phyloP scores from a whole-genome alignment of 805 yeast species.

The Teunomyces cretensis region DNA sequence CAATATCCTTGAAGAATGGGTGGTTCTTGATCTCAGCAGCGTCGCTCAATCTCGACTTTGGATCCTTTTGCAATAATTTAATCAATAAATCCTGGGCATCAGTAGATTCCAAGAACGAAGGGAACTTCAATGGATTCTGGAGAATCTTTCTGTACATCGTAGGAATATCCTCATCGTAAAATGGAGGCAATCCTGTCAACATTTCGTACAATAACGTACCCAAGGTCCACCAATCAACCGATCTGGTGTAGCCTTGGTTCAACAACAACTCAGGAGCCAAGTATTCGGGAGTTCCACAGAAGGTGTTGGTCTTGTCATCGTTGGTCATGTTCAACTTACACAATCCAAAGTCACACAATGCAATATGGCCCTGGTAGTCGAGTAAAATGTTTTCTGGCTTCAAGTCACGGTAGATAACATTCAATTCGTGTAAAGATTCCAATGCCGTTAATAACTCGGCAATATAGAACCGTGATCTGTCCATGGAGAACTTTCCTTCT shows the following conservation, averaged over 20 bases:
- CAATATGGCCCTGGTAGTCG: slow-evolving; percentile 97
- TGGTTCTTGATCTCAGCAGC: slow-evolving; percentile 83
- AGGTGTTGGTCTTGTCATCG: slow-evolving; percentile 85
- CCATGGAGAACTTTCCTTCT: slow-evolving; percentile 84
- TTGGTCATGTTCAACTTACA: slow-evolving; percentile 94
- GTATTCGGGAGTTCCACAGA: slow-evolving; percentile 98
- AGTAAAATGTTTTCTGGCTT: slow-evolving; percentile 94
- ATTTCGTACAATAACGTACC: slow-evolving; percentile 93
- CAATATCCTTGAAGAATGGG: slow-evolving; percentile 82
- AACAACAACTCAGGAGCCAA: slow-evolving; percentile 90
- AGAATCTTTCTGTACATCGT: slow-evolving; percentile 92
- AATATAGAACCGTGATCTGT: slow-evolving; percentile 88
- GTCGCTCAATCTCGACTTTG: slow-evolving; percentile 74
- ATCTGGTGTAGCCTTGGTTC: slow-evolving; percentile 92
- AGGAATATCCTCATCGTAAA: slow-evolving; percentile 90
- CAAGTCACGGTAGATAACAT: slow-evolving; percentile 91
- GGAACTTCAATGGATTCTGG: slow-evolving; percentile 86
- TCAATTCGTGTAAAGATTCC: slow-evolving; percentile 85
- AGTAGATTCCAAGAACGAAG: slow-evolving; percentile 73
- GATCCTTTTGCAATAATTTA: slow-evolving; percentile 81
- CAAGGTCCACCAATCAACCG: slow-evolving; percentile 98
- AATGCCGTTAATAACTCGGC: slow-evolving; percentile 93
- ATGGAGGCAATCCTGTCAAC: slow-evolving; percentile 97
- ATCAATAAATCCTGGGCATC: slow-evolving; percentile 81
- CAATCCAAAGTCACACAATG: slow-evolving; percentile 94